A percentile compares a stretch with the other conserved stretches of the same genome.
phyloP scores from a whole-genome alignment of 2,329 filamentous ascomycete species.

The Aspergillus japonicus region DNA sequence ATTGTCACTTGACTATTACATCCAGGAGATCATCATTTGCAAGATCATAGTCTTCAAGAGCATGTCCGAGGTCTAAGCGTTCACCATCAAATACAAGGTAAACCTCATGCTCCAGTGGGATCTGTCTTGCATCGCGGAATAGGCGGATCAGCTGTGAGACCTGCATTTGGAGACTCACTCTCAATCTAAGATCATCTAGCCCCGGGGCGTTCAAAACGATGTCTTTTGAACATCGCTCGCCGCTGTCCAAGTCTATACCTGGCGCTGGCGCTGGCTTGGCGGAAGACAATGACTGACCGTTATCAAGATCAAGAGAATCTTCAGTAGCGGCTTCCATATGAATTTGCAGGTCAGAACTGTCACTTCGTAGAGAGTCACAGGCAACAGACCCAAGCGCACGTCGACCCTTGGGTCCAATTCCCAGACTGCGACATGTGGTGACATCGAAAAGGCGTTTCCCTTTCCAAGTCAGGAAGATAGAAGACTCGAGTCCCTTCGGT shows the following conservation, averaged over 20 bases:
- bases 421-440: constrained; percentile 70
- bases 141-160: constrained; percentile 62
- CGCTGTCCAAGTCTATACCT: neutral
- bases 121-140: constrained; percentile 57
- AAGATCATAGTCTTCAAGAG: constrained; percentile 67
- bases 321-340: constrained; percentile 75
- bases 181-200: constrained; percentile 52
- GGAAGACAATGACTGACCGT: constrained; percentile 1
- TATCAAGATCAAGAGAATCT: constrained; percentile 37
- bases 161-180: constrained; percentile 49
- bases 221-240: neutral
- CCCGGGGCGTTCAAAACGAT: constrained; percentile 55
- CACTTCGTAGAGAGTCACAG: constrained; percentile 48
- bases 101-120: constrained; percentile 56
- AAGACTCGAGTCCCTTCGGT: constrained; percentile 48
- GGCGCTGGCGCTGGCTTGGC: constrained; percentile 1
- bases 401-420: constrained; percentile 52
- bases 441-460: constrained; percentile 69
- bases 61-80: constrained; percentile 58
- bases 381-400: constrained; percentile 36
- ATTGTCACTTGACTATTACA: constrained; percentile 58
- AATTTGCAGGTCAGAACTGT: constrained; percentile 58
- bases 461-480: constrained; percentile 77
- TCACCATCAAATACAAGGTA: constrained; percentile 75
- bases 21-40: constrained; percentile 74